A percentile compares a stretch with the other conserved stretches of the same genome.
These are phyloP conservation scores for Colletotrichum sp. DNA, from an alignment of 2,329 filamentous ascomycete species.

Conservation along the genomic window DNA sequence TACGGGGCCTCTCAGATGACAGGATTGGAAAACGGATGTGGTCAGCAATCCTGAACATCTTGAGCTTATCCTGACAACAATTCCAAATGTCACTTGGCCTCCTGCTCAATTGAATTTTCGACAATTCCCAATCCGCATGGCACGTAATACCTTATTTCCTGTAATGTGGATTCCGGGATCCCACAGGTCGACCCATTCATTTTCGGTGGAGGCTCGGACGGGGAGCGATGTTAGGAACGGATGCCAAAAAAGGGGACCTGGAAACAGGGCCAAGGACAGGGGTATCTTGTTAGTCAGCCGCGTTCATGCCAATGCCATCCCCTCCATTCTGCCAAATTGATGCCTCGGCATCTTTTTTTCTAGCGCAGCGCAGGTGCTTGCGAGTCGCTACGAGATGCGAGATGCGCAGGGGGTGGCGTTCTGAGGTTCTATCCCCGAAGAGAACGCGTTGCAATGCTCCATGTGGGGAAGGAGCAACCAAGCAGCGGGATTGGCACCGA, in stretches of 20 bases:
- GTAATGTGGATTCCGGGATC: background rate
- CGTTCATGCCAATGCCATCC: background rate
- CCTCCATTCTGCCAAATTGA: background rate
- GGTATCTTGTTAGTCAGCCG: background rate
- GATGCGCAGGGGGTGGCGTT: constrained; percentile 1
- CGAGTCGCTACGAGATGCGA: background rate
- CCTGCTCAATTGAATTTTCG: background rate
- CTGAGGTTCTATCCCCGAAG: background rate
- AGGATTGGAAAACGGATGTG: background rate
- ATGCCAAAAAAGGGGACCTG: background rate
- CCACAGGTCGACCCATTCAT: background rate
- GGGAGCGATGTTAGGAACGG: background rate
- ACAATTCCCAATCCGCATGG: background rate
- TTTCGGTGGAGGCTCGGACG: background rate
- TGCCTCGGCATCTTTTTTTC: constrained; percentile 8
- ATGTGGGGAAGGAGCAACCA: background rate
- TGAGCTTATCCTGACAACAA: background rate
- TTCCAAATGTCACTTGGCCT: background rate
- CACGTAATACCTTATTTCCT: background rate
- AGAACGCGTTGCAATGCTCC: background rate
- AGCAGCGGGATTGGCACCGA: background rate
- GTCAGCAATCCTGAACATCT: background rate
- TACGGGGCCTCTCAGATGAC: background rate
- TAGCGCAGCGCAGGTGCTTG: background rate
- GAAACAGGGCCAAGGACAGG: background rate